Percentiles rank a stretch among this genome's conserved stretches.
phyloP scores from a whole-genome alignment of 2,329 filamentous ascomycete genomes.

The Cercospora janseana region DNA sequence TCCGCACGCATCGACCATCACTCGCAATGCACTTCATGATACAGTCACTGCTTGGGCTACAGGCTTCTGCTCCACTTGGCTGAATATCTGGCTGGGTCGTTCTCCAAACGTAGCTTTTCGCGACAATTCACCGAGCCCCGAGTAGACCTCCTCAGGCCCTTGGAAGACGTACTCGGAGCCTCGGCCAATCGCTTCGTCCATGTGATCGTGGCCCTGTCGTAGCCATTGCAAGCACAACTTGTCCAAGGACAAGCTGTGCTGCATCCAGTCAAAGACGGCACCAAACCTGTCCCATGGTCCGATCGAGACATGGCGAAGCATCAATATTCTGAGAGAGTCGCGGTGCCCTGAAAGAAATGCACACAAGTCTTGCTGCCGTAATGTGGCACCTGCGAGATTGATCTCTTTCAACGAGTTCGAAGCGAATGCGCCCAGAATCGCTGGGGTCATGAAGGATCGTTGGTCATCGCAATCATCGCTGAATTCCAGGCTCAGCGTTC shows the following conservation, averaged over 20 bases:
- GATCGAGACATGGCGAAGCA: constrained; percentile 5
- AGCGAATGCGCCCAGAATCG: not conserved
- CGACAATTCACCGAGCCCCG: constrained; percentile 4
- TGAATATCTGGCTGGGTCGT: not conserved
- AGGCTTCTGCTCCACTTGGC: not conserved
- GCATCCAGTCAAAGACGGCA: constrained; percentile 6
- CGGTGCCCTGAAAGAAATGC: constrained; percentile 3
- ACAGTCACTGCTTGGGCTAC: not conserved
- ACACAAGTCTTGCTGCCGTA: constrained; percentile 7
- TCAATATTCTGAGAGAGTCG: not conserved
- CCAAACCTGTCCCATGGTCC: constrained; percentile 6
- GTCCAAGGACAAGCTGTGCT: not conserved
- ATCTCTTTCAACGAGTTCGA: not conserved
- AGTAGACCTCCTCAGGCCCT: not conserved
- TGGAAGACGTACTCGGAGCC: constrained; percentile 6
- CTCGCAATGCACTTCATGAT: not conserved
- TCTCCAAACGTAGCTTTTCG: constrained; percentile 3
- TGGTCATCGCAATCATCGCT: not conserved
- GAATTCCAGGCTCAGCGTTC: constrained; percentile 6
- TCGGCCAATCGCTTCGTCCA: constrained; percentile 7
- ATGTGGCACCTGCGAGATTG: constrained; percentile 4
- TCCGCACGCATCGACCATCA: not conserved
- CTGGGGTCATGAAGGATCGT: not conserved
- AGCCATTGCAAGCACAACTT: constrained; percentile 7
- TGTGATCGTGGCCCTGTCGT: constrained; percentile 11